A percentile compares a stretch with the other conserved stretches of the same genome.
Evolutionary conservation across 202 grass and related monocot species (phyloP).

Genomic region (Panicum hallii): DNA sequence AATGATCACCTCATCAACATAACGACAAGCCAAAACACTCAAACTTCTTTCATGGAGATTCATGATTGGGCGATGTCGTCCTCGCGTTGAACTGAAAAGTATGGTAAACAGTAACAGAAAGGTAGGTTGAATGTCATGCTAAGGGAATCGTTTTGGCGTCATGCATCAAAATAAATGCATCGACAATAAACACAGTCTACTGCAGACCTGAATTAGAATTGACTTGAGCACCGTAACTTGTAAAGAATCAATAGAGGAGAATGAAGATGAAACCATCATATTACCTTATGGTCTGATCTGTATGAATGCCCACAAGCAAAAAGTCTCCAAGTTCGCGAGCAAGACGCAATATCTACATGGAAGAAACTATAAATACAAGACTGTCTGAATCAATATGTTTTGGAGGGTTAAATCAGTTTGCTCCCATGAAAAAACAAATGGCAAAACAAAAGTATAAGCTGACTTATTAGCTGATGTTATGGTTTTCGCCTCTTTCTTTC

Average conservation of each 20-base stretch:
- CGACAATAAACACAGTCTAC: constrained; percentile 3
- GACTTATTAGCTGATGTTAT: not conserved
- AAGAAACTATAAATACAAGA: constrained; percentile 53
- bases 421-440: not conserved
- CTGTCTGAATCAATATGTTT: constrained; percentile 21
- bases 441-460: not conserved
- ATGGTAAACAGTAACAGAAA: constrained; percentile 34
- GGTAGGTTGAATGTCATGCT: not conserved
- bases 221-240: not conserved
- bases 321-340: constrained; percentile 98
- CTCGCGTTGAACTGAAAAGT: constrained; percentile 75
- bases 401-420: constrained; percentile 28
- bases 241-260: not conserved
- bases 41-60: constrained; percentile 97
- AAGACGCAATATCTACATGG: constrained; percentile 83
- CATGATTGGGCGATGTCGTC: constrained; percentile 95
- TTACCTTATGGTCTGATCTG: constrained; percentile 95
- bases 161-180: constrained; percentile 4
- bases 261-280: constrained; percentile 7
- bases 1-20: constrained; percentile 99
- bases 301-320: constrained; percentile 98
- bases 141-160: not conserved
- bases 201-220: constrained; percentile 34
- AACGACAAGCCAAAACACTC: constrained; percentile 95
- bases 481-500: not conserved